Evolutionary conservation across 1,139 yeast genomes (phyloP), one percentile per base, ranked within the genome.

Genomic region (Meyerozyma carpophila): DNA sequence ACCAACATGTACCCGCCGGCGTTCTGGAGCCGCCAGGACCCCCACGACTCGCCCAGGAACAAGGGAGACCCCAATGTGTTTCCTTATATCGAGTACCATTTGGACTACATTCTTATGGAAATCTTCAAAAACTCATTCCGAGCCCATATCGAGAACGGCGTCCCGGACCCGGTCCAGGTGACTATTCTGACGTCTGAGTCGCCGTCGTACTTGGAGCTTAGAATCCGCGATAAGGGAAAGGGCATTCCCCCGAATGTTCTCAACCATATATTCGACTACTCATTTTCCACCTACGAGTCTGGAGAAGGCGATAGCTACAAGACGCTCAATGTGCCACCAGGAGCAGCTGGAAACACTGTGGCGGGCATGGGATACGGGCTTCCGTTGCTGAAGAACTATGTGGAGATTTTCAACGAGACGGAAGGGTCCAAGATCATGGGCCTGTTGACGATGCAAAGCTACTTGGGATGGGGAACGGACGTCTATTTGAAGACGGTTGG

Each of bases 331-430:
- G 77, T 79, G 16, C 82, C 87, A 16, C 94, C 94, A 0, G 94
- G 90, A 0, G 62, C 57, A 32, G 86, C 84, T 1, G 83, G 84
- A 0, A 80, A 84, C 54, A 76, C 81, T 6, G 88, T 90, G 29
- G 96, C 97, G 0, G 98, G 98, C 0, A 84, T 93, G 87, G 98
- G 98, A 0, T 91, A 89, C 58, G 98, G 98, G 0, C 65, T 91
- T 43, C 98, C 98, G 1, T 68, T 91, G 48, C 87, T 93, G 66
- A 78, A 79, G 56, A 68, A 68, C 48, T 73, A 73, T 52, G 63
- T 70, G n/a, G 77, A 73, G 51, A 66, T 69, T 2, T 73, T 73
- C 51, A 70, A 71, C 47, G 71, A 67, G 36, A 61, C 70, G 4
- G 43, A 51, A 5, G 53, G 51, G 6, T 49, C 48, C 8, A 41